Conservation (phyloP, 176 grass and related monocot species). For the Neostapfia colusana region DNA sequence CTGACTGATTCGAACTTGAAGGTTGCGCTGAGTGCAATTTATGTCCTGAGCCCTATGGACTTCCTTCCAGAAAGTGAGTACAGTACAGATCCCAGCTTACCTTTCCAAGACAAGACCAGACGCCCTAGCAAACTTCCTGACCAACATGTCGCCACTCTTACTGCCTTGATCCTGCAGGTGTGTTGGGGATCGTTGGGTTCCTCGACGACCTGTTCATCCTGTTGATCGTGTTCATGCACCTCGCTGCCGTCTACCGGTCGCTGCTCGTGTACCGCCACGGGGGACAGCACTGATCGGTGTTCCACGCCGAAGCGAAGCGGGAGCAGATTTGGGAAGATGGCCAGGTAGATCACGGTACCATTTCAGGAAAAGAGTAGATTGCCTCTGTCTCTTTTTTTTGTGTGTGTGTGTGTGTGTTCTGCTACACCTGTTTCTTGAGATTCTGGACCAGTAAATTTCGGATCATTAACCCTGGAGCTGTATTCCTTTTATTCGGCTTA, state of each 20-base stretch:
- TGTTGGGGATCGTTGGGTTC: slow-evolving; percentile 71
- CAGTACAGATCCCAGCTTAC: not conserved
- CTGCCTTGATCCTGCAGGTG: slow-evolving; percentile 36
- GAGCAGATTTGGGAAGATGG: not conserved
- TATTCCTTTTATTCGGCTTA: not conserved
- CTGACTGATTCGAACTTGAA: slow-evolving; percentile 52
- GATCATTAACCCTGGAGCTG: not conserved
- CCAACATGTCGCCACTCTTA: not conserved
- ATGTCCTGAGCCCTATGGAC: slow-evolving; percentile 87
- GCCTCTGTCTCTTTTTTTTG: too few relatives aligned
- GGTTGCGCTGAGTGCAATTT: slow-evolving; percentile 71
- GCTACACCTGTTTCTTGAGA: not conserved
- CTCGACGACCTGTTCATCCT: slow-evolving; percentile 76
- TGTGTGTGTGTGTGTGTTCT: slow-evolving; percentile 23
- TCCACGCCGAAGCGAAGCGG: not conserved
- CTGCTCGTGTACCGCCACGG: slow-evolving; percentile 90
- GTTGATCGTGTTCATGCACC: slow-evolving; percentile 82
- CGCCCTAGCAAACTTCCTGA: not conserved
- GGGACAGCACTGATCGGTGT: slow-evolving; percentile 28
- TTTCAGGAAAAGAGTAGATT: not conserved
- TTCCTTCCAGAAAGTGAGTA: slow-evolving; percentile 80
- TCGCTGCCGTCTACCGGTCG: slow-evolving; percentile 78
- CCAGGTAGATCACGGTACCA: not conserved
- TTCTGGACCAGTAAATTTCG: not conserved
- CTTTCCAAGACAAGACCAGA: not conserved